These are phyloP conservation scores for Funneliformis mosseae DNA, from an alignment of 192 early-diverging fungal species.

Conservation along the genomic window DNA sequence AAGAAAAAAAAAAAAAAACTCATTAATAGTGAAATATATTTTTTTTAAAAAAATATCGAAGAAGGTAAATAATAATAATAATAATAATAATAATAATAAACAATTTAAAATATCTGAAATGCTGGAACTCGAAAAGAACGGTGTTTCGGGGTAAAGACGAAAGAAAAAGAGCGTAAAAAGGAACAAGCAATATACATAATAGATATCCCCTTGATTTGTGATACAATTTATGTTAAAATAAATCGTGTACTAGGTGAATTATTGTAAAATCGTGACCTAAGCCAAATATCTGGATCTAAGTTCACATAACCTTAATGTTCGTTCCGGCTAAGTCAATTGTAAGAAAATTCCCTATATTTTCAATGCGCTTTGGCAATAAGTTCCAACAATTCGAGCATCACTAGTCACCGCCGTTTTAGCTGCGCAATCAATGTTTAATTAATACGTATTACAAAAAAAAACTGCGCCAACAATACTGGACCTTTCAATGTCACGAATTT, in stretches of 20 bases:
- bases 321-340: neutral
- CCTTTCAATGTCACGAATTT: neutral
- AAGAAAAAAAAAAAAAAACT: neutral
- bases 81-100: neutral
- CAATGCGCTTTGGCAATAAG: constrained; percentile 25
- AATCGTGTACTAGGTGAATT: neutral
- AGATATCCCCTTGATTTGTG: neutral
- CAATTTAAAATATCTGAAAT: neutral
- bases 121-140: neutral
- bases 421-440: neutral
- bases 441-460: neutral
- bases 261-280: neutral
- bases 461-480: neutral
- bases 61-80: neutral
- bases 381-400: constrained; percentile 27
- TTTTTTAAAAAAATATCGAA: neutral
- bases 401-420: constrained; percentile 35
- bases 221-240: neutral
- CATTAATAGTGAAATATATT: neutral
- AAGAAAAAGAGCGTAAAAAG: neutral
- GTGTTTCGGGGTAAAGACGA: neutral
- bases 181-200: neutral
- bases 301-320: neutral
- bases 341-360: neutral
- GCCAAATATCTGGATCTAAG: neutral